These are phyloP conservation scores for Elongisporangium undulatum DNA, from an alignment of 352 stramenopile genomes.

Conservation along the genomic window DNA sequence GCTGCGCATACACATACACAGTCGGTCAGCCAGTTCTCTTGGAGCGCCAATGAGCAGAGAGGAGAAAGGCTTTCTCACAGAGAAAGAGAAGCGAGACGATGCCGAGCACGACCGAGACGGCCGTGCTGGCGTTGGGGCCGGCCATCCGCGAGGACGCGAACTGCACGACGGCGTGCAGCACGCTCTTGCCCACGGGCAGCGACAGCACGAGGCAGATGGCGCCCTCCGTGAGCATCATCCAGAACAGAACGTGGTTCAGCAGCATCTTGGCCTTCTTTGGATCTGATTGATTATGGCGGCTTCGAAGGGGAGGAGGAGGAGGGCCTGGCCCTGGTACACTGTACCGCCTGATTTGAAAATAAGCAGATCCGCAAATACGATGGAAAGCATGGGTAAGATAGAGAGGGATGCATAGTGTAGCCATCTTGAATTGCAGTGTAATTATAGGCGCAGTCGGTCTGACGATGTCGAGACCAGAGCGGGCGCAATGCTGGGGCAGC, in stretches of 20 bases:
- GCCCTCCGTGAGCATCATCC: conserved; percentile 46
- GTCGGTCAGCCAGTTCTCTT: conserved; percentile 3
- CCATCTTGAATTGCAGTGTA: not conserved
- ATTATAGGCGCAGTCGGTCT: not conserved
- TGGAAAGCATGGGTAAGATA: not conserved
- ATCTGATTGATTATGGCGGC: not conserved
- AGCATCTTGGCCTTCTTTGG: conserved; percentile 28
- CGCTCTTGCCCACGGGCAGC: conserved; percentile 53
- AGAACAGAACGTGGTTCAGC: conserved; percentile 48
- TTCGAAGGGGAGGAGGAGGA: not conserved
- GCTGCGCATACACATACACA: conserved; percentile 21
- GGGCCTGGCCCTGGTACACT: not conserved
- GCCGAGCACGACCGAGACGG: conserved; percentile 47
- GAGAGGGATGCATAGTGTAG: conserved; percentile 1
- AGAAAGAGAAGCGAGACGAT: conserved; percentile 69
- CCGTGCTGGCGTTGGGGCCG: conserved; percentile 32
- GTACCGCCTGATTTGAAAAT: not conserved
- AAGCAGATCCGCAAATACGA: not conserved
- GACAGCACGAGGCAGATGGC: conserved; percentile 40
- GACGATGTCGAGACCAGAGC: no score
- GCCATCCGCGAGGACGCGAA: conserved; percentile 47
- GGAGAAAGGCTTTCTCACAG: conserved; percentile 31
- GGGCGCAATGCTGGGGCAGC: no score
- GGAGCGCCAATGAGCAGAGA: conserved; percentile 1
- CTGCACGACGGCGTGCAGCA: conserved; percentile 49